A percentile compares a stretch with the other conserved stretches of the same genome.
These are phyloP conservation scores for Fusarium equiseti DNA, from an alignment of 2,329 filamentous ascomycete species.

Conservation along the genomic window DNA sequence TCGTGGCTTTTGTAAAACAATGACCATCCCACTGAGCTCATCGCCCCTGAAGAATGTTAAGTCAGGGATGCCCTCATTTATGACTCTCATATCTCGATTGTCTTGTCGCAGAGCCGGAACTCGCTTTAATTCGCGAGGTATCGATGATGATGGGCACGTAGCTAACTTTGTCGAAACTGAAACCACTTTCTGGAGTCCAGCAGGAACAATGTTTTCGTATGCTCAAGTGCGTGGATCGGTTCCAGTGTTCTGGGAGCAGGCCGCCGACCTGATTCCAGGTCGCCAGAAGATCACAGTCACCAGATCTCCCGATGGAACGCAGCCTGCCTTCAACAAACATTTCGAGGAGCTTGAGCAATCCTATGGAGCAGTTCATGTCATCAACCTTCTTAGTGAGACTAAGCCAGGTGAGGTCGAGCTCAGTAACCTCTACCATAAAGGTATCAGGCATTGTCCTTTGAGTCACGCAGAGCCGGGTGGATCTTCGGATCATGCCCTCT, in stretches of 20 bases:
- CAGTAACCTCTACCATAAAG: slow-evolving; percentile 81
- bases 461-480: slow-evolving; percentile 68
- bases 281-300: slow-evolving; percentile 96
- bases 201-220: slow-evolving; percentile 87
- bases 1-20: slow-evolving; percentile 88
- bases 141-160: slow-evolving; percentile 97
- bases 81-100: slow-evolving; percentile 91
- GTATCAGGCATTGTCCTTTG: slow-evolving; percentile 80
- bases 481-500: slow-evolving; percentile 75
- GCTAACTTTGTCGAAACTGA: slow-evolving; percentile 99
- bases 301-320: slow-evolving; percentile 87
- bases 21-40: slow-evolving; percentile 82
- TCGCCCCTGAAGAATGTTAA: slow-evolving; percentile 75
- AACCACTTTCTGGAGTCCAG: slow-evolving; percentile 88
- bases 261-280: slow-evolving; percentile 85
- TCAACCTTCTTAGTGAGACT: slow-evolving; percentile 92
- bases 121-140: slow-evolving; percentile 95
- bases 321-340: slow-evolving; percentile 95
- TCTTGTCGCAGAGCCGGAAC: slow-evolving; percentile 94
- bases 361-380: slow-evolving; percentile 91
- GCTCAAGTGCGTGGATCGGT: slow-evolving; percentile 93
- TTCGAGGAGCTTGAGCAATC: slow-evolving; percentile 87
- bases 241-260: slow-evolving; percentile 97
- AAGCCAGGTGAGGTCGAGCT: slow-evolving; percentile 90
- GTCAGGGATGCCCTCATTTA: slow-evolving; percentile 81